phyloP scores from a whole-genome alignment of 2,329 filamentous ascomycete genomes.

The Xylariaceae sp. region DNA sequence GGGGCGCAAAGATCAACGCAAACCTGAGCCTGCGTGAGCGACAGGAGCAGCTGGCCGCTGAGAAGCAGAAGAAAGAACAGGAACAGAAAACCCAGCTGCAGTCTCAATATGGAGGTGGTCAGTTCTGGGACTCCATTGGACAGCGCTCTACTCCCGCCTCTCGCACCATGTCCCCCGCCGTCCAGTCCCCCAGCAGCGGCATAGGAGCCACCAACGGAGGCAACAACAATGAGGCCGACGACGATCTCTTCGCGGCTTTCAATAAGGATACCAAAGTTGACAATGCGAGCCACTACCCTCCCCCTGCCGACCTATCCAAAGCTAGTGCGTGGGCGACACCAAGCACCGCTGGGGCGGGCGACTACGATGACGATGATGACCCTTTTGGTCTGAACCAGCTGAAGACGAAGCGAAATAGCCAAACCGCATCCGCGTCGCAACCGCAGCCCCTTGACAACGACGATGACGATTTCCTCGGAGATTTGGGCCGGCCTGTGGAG shows the following conservation, averaged over 20 bases:
- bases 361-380: conserved; percentile 69
- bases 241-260: conserved; percentile 66
- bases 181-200: conserved; percentile 29
- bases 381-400: conserved; percentile 76
- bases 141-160: conserved; percentile 44
- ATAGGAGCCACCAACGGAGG: conserved; percentile 29
- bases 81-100: conserved; percentile 69
- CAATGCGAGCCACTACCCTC: conserved; percentile 61
- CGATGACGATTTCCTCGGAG: conserved; percentile 63
- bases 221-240: conserved; percentile 43
- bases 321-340: conserved; percentile 50
- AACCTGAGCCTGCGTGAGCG: conserved; percentile 77
- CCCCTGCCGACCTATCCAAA: conserved; percentile 48
- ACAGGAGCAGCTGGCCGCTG: conserved; percentile 61
- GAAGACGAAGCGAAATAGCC: conserved; percentile 39
- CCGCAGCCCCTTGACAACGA: conserved; percentile 35
- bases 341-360: conserved; percentile 17
- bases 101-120: conserved; percentile 70
- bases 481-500: conserved; percentile 61
- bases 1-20: conserved; percentile 56
- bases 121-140: conserved; percentile 73
- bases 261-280: conserved; percentile 64
- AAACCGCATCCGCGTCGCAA: conserved; percentile 12
- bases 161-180: conserved; percentile 42
- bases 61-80: conserved; percentile 69